Conservation (phyloP, 768 basidiomycete species). For the Serendipita sp. region DNA sequence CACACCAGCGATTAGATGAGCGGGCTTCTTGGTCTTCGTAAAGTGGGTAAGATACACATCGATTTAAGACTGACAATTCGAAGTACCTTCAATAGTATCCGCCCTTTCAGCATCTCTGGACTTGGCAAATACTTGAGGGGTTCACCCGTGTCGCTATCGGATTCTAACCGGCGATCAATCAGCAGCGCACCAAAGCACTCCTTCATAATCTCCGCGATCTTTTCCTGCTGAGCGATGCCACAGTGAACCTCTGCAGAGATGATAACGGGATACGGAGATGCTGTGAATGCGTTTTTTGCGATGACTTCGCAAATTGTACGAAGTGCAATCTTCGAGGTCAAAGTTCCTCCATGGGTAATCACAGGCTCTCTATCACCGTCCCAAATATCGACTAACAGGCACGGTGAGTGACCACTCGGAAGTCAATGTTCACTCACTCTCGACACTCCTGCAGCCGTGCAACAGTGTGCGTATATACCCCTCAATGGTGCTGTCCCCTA, state of each 20-base stretch:
- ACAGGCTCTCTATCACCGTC: conserved; percentile 76
- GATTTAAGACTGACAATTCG: not conserved
- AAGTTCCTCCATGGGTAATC: conserved; percentile 78
- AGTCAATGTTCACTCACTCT: conserved; percentile 38
- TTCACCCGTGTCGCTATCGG: conserved; percentile 20
- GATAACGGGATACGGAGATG: conserved; percentile 82
- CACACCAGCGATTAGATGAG: conserved; percentile 22
- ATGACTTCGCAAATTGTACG: conserved; percentile 75
- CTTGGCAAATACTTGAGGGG: conserved; percentile 53
- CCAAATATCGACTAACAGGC: conserved; percentile 73
- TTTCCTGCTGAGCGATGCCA: conserved; percentile 59
- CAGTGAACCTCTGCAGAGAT: conserved; percentile 92
- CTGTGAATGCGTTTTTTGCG: conserved; percentile 75
- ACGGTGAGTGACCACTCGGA: not conserved
- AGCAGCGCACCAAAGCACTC: conserved; percentile 42
- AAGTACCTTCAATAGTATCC: conserved; percentile 69
- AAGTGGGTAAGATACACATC: not conserved
- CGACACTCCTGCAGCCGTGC: conserved; percentile 85
- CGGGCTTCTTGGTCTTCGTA: conserved; percentile 60
- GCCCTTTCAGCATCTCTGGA: conserved; percentile 64
- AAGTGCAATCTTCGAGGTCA: conserved; percentile 69
- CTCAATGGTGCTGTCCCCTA: conserved; percentile 31
- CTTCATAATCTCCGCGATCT: conserved; percentile 58
- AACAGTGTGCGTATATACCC: conserved; percentile 85
- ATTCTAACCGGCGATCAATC: conserved; percentile 33